A percentile compares a stretch with the other conserved stretches of the same genome.
These are phyloP conservation scores for Saturnispora ahearnii DNA, from an alignment of 805 yeast genomes.

Conservation along the genomic window DNA sequence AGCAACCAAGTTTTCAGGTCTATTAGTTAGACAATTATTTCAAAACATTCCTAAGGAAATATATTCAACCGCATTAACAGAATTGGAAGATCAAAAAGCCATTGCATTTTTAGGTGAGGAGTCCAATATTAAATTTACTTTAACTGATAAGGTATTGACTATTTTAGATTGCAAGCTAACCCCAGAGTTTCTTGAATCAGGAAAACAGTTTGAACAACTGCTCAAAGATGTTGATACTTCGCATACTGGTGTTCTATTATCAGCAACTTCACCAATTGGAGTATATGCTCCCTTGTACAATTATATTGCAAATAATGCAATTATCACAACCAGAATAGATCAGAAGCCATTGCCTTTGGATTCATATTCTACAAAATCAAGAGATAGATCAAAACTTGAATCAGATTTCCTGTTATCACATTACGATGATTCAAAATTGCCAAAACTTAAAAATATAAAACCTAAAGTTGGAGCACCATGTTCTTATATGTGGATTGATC, in stretches of 20 bases:
- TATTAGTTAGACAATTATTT: constrained; percentile 39
- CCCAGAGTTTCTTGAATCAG: constrained; percentile 33
- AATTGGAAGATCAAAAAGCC: constrained; percentile 48
- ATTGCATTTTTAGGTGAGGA: constrained; percentile 39
- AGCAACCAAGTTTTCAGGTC: constrained; percentile 37
- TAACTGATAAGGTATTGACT: constrained; percentile 45
- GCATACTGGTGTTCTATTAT: constrained; percentile 45
- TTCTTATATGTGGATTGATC: constrained; percentile 63
- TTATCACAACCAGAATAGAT: constrained; percentile 47
- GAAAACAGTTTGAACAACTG: constrained; percentile 38
- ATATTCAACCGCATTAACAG: constrained; percentile 41
- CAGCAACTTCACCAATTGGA: constrained; percentile 51
- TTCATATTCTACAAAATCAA: constrained; percentile 67
- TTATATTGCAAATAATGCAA: constrained; percentile 33
- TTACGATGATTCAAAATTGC: constrained; percentile 12
- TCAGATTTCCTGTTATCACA: constrained; percentile 47
- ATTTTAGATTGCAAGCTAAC: constrained; percentile 33
- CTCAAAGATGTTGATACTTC: constrained; percentile 19
- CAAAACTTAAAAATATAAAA: constrained; percentile 22
- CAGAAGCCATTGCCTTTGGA: constrained; percentile 38
- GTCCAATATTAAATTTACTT: constrained; percentile 43
- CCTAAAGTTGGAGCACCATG: constrained; percentile 57
- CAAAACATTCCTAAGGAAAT: constrained; percentile 35
- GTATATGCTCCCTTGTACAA: constrained; percentile 56
- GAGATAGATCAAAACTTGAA: constrained; percentile 58